phyloP scores from a whole-genome alignment of 768 basidiomycete genomes.

The Podaxis sp. region DNA sequence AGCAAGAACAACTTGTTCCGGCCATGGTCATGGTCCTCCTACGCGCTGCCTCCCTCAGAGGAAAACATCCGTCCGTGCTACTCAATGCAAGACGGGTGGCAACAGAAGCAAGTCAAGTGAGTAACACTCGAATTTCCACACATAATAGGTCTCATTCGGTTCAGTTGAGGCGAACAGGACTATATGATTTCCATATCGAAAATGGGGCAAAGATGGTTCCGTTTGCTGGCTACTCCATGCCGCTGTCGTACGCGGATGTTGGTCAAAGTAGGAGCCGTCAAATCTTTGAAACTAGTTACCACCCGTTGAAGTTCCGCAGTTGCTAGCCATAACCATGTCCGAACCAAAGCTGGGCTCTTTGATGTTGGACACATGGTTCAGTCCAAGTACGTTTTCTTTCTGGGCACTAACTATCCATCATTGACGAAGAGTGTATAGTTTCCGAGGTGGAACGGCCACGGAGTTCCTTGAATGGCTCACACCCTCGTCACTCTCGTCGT shows the following conservation, averaged over 20 bases:
- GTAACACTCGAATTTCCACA: background rate
- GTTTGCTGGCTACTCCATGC: slow-evolving; percentile 96
- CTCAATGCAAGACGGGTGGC: slow-evolving; percentile 17
- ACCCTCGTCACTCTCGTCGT: slow-evolving; percentile 70
- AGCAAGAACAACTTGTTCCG: slow-evolving; percentile 1
- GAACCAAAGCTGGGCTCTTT: slow-evolving; percentile 80
- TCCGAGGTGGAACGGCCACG: slow-evolving; percentile 74
- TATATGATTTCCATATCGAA: slow-evolving; percentile 86
- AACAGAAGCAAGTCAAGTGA: slow-evolving; percentile 18
- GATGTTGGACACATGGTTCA: slow-evolving; percentile 99
- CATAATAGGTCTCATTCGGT: background rate
- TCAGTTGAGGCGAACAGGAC: slow-evolving; percentile 57
- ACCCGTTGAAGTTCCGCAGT: slow-evolving; percentile 40
- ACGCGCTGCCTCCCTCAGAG: slow-evolving; percentile 4
- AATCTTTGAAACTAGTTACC: background rate
- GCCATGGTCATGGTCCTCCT: slow-evolving; percentile 10
- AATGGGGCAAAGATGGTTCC: slow-evolving; percentile 92
- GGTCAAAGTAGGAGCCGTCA: slow-evolving; percentile 56
- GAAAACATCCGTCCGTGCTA: background rate
- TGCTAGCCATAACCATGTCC: slow-evolving; percentile 86
- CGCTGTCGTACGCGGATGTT: slow-evolving; percentile 75
- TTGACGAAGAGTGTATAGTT: slow-evolving; percentile 40
- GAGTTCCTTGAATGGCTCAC: slow-evolving; percentile 87
- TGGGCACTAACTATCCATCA: background rate
- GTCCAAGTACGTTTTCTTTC: slow-evolving; percentile 51